Percentiles rank a stretch among this genome's conserved stretches.
Conservation (phyloP, 2,329 filamentous ascomycete genomes). For the Aspergillus floridensis region DNA sequence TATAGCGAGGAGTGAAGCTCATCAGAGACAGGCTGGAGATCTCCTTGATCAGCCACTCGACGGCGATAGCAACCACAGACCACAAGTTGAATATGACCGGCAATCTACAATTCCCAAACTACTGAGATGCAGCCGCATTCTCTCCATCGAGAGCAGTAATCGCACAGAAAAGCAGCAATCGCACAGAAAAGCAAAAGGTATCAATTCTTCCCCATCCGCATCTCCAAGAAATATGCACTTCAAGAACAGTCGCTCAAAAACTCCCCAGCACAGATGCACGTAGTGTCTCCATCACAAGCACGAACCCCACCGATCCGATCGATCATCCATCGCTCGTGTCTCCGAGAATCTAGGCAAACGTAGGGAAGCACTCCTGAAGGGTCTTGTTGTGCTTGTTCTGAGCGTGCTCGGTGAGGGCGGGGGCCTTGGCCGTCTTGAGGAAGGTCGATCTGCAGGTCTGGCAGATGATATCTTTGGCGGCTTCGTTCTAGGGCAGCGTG, state of each 20-base stretch:
- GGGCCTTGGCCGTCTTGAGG: slow-evolving; percentile 71
- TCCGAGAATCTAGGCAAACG: slow-evolving; percentile 12
- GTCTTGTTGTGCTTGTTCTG: slow-evolving; percentile 74
- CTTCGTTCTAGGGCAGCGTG: slow-evolving; percentile 57
- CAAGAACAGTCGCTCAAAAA: neutral
- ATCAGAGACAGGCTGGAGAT: no score
- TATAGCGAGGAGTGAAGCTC: no score
- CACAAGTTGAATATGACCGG: no score
- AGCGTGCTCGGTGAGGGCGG: slow-evolving; percentile 70
- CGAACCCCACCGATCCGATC: neutral
- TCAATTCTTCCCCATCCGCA: neutral
- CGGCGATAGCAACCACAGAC: no score
- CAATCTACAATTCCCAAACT: no score
- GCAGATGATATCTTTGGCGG: slow-evolving; percentile 75
- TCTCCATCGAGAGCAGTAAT: no score
- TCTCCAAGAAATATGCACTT: neutral
- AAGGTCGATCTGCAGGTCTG: slow-evolving; percentile 74
- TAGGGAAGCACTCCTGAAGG: slow-evolving; percentile 68
- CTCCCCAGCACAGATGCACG: neutral
- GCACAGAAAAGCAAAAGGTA: neutral
- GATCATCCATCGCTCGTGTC: neutral
- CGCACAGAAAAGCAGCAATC: no score
- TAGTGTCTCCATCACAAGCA: no score
- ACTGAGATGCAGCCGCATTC: no score
- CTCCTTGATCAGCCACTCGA: no score